A percentile compares a stretch with the other conserved stretches of the same genome.
These are phyloP conservation scores for Chlorella sp. DNA, from an alignment of 139 green algal genomes.

Conservation along the genomic window DNA sequence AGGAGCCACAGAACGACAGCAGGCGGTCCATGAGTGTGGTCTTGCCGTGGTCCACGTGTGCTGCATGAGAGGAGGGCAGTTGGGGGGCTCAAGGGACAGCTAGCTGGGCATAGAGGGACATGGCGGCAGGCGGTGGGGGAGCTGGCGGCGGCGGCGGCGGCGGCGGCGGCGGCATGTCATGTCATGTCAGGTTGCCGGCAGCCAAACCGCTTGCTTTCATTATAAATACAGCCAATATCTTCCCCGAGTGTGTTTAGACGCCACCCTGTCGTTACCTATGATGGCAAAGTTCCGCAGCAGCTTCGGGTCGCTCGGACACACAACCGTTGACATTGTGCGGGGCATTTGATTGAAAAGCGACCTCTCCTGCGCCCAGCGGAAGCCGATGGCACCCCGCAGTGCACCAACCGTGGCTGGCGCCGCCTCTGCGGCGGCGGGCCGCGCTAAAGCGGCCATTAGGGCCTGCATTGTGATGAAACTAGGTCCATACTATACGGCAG, in stretches of 20 bases:
- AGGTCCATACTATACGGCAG: too few relatives aligned
- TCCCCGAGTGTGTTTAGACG: background rate
- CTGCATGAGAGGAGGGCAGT: background rate
- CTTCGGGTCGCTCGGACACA: conserved; percentile 2
- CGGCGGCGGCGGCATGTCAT: background rate
- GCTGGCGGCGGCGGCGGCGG: background rate
- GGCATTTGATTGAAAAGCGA: too few relatives aligned
- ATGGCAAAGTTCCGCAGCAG: conserved; percentile 82
- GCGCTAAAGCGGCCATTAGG: too few relatives aligned
- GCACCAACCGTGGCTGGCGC: too few relatives aligned
- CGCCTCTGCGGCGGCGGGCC: too few relatives aligned
- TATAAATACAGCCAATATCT: background rate
- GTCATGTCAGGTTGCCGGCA: background rate
- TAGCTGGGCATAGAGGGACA: too few relatives aligned
- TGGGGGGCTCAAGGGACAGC: too few relatives aligned
- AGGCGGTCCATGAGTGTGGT: conserved; percentile 87
- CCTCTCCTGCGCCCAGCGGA: too few relatives aligned
- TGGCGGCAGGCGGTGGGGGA: background rate
- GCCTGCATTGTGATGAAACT: too few relatives aligned
- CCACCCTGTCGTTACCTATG: conserved; percentile 55
- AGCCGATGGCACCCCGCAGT: too few relatives aligned
- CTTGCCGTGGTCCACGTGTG: conserved; percentile 96
- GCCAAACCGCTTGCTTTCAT: background rate
- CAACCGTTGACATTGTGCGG: background rate
- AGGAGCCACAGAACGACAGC: conserved; percentile 61